Conservation (phyloP, 1,284 basidiomycete genomes). For the Inonotus hispidus region DNA sequence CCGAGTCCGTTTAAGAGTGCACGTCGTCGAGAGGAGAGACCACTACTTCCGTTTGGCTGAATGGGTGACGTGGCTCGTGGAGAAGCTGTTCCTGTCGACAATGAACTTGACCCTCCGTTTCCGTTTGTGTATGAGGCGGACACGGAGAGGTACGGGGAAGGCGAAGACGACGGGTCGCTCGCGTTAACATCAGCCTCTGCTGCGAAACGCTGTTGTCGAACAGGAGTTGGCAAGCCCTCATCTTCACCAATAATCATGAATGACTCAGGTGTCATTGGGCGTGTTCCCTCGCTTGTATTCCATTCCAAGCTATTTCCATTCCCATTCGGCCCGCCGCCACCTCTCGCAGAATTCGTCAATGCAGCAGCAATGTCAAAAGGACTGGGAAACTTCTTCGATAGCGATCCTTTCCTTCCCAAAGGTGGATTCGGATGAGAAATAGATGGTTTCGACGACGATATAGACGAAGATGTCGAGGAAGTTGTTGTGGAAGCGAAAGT, state of each 20-base stretch:
- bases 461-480: background rate
- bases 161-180: background rate
- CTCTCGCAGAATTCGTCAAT: background rate
- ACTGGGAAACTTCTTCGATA: background rate
- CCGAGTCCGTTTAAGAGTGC: background rate
- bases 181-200: background rate
- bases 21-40: background rate
- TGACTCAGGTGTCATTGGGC: conserved; percentile 1
- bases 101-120: background rate
- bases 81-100: no score
- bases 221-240: background rate
- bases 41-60: background rate
- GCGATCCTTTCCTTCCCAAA: background rate
- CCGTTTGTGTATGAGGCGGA: background rate
- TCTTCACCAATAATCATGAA: conserved; percentile 5
- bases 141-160: background rate
- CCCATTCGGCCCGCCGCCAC: background rate
- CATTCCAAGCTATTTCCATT: background rate
- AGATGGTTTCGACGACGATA: background rate
- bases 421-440: conserved; percentile 16
- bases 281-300: background rate
- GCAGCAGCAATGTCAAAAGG: conserved; percentile 9
- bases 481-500: background rate
- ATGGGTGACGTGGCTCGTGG: background rate
- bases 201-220: background rate